Percentiles rank a stretch among this genome's conserved stretches.
Evolutionary conservation across 176 grass and related monocot genomes (phyloP).

Genomic region (Oryza nivara): DNA sequence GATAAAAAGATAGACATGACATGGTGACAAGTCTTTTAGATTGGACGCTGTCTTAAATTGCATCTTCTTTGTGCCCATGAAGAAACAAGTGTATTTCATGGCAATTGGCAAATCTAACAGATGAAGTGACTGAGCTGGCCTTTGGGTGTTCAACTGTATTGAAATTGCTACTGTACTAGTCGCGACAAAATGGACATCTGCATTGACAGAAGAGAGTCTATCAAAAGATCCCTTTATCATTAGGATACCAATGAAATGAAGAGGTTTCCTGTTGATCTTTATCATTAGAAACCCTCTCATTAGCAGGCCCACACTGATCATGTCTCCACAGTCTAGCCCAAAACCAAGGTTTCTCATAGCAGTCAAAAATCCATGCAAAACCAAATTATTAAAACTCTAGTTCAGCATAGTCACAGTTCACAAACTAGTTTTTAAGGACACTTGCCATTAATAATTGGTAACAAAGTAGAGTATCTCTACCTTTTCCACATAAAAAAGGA

Average conservation of each 20-base stretch:
- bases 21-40: not conserved
- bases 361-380: too few relatives aligned
- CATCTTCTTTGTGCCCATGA: not conserved
- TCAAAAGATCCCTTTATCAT: not conserved
- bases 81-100: slow-evolving; percentile 20
- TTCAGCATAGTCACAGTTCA: not conserved
- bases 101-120: not conserved
- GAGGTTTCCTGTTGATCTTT: not conserved
- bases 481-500: too few relatives aligned
- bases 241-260: not conserved
- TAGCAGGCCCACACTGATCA: not conserved
- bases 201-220: not conserved
- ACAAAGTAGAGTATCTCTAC: not conserved
- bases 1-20: not conserved
- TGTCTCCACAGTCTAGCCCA: not conserved
- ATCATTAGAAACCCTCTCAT: not conserved
- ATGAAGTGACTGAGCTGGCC: slow-evolving; percentile 2
- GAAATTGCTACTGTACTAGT: slow-evolving; percentile 12
- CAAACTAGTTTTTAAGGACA: not conserved
- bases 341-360: too few relatives aligned
- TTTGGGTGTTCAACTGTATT: not conserved
- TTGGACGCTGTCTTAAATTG: not conserved
- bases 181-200: slow-evolving; percentile 1
- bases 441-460: not conserved
- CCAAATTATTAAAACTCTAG: not conserved